Base-by-base conservation (phyloP, 2,329 filamentous ascomycete genomes). In the Cordyceps farinosa region DNA sequence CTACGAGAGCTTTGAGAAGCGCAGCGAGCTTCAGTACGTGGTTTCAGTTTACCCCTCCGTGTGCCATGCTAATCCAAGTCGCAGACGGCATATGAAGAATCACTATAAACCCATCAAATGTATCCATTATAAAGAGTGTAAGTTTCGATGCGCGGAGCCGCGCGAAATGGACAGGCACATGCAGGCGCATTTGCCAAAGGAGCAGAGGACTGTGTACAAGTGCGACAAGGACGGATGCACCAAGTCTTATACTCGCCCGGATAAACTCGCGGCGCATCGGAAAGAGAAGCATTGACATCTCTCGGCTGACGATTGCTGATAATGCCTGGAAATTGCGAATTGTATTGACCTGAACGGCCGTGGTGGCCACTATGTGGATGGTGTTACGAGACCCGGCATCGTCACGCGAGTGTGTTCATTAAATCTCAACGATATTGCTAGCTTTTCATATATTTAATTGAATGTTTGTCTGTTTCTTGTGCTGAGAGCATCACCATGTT, bases 11-110 rank as follows among this genome's bases (percentile, higher is more conserved):
- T 47, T 47, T 13, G 42, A 38, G 30, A 36, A 27, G 6, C 55
- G n/a, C 2, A 38, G 55, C 30, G 42, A 48, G 55, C 55, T 58
- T 3, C 55, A 38, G 55, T 58, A 38, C 30, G 51, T 7, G 6
- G 22, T 7, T 22, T 10, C 13, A 30, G 10, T n/a, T 30, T 17
- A 42, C 6, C 13, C 11, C 11, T 17, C 29, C 17, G 11, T 13
- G 40, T 36, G 1, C 11, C 40, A 22, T 47, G n/a, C 54, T 57
- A 17, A 36, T 11, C 1, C 3, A 17, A 15, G 10, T 9, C 3
- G 9, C 30, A 57, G 27, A 9, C 47, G 40, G n/a, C 54, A 47
- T 27, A 10, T 45, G 2, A 57, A 47, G 36, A 47, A 17, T 7
- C 40, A 45, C 5, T 1, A 9, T 22, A 57, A 47, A 3, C 54